A percentile compares a stretch with the other conserved stretches of the same genome.
Evolutionary conservation across 1,284 basidiomycete genomes (phyloP).

Genomic region (Apiotrichum laibachii): DNA sequence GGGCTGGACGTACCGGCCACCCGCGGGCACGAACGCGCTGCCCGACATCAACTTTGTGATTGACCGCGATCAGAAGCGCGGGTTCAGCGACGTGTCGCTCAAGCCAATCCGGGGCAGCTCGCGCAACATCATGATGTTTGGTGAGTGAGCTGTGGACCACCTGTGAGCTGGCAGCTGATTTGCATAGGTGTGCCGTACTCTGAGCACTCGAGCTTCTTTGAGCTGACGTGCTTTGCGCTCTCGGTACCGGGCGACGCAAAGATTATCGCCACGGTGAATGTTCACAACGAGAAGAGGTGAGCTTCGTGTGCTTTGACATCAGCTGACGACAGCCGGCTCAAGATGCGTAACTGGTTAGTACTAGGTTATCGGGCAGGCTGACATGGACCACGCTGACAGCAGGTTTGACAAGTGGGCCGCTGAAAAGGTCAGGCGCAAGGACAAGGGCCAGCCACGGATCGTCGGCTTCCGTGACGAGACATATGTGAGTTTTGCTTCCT

Average conservation of each 20-base stretch:
- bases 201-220: conserved; percentile 92
- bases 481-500: conserved; percentile 40
- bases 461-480: conserved; percentile 59
- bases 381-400: conserved; percentile 1
- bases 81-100: conserved; percentile 67
- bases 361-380: background rate
- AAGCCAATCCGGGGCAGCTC: conserved; percentile 71
- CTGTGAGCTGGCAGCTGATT: background rate
- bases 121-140: conserved; percentile 67
- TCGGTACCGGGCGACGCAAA: conserved; percentile 67
- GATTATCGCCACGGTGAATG: conserved; percentile 96
- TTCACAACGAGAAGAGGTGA: conserved; percentile 67
- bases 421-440: conserved; percentile 65
- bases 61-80: conserved; percentile 61
- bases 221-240: conserved; percentile 89
- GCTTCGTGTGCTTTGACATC: conserved; percentile 8
- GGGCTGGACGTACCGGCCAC: conserved; percentile 83
- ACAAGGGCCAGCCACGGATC: conserved; percentile 52
- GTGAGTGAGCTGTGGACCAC: conserved; percentile 43
- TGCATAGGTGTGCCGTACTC: conserved; percentile 77
- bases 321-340: conserved; percentile 57
- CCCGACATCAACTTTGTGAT: conserved; percentile 68
- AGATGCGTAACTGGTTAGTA: conserved; percentile 67
- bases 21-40: conserved; percentile 63
- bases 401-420: conserved; percentile 81